A percentile compares a stretch with the other conserved stretches of the same genome.
Evolutionary conservation across 139 green algal genomes (phyloP).

Genomic region (Pseudopediastrum boryanum): DNA sequence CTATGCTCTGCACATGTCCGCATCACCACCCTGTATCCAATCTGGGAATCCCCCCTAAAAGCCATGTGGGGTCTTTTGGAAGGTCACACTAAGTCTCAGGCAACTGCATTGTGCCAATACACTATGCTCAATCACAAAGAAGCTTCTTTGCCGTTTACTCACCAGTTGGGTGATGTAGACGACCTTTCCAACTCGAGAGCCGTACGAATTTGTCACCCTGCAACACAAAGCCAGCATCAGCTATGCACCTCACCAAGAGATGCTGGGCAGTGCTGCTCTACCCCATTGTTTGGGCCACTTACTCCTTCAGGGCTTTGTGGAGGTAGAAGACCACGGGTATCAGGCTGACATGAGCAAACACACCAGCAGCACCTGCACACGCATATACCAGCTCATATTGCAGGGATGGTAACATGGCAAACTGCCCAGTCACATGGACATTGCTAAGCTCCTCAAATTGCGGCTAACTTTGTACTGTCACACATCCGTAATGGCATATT

Average conservation of each 20-base stretch:
- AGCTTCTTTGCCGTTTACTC: too few relatives aligned
- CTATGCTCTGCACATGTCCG: too few relatives aligned
- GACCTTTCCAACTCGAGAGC: background rate
- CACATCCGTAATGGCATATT: too few relatives aligned
- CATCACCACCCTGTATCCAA: too few relatives aligned
- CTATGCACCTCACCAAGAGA: background rate
- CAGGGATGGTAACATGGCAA: background rate
- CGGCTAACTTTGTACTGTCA: too few relatives aligned
- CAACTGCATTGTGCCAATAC: too few relatives aligned
- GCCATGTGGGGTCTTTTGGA: too few relatives aligned
- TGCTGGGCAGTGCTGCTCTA: too few relatives aligned
- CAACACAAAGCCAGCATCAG: background rate
- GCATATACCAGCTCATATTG: background rate
- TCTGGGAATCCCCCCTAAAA: too few relatives aligned
- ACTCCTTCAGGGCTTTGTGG: conserved; percentile 52
- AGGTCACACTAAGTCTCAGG: too few relatives aligned
- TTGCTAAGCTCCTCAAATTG: too few relatives aligned
- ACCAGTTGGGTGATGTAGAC: conserved; percentile 15
- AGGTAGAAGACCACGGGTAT: conserved; percentile 49
- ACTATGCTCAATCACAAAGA: too few relatives aligned
- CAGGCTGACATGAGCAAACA: conserved; percentile 42
- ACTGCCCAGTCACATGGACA: background rate
- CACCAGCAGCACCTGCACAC: background rate
- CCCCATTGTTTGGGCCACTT: conserved; percentile 22
- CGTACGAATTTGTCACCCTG: background rate